Evolutionary conservation across 1,284 basidiomycete species (phyloP), one percentile per base, ranked within the genome.

Genomic region (Cystobasidium sp.): DNA sequence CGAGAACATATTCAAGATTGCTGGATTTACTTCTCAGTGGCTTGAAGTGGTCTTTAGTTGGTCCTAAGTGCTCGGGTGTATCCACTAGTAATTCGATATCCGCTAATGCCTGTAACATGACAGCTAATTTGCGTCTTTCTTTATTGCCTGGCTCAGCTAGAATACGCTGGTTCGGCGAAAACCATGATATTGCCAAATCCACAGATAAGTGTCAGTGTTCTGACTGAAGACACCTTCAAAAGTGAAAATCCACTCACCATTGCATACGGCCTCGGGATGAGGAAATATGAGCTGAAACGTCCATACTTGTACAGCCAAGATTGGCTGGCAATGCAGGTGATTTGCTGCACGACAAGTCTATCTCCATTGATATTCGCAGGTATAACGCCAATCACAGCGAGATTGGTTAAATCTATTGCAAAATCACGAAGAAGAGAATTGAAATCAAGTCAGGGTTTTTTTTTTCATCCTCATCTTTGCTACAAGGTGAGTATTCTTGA

Each of bases 241-340:
- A 12, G 52, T 20, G 61, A 63, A 43, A 22, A n/a, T 31, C 31
- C 31, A 22, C 70, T 53, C 20, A 69, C 67, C 39, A 62, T 41
- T 37, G 39, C 49, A 52, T 64, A 69, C 1, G 14, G 39, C 16
- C 47, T 31, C 8, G 59, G 56, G 22, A 64, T 16, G 14, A 68
- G 61, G 69, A 67, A 53, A 49, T 64, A 61, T 1, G 73, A 68
- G 22, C 14, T 58, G 31, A 75, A 56, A 20, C 74, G 46, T n/a
- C 74, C 74, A 41, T 65, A 59, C 43, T 41, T n/a, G 41, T 75
- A 75, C n/a, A 75, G 67, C 74, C 74, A 75, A 37, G 59, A 56
- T 16, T 61, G 51, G 24, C 49, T 43, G 12, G 55, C 51, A 43
- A 66, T 70, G 43, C 68, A 70, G 12, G 49, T 37, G 7, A 68